These are phyloP conservation scores for Diutina catenulata DNA, from an alignment of 1,139 yeast genomes.

Conservation along the genomic window DNA sequence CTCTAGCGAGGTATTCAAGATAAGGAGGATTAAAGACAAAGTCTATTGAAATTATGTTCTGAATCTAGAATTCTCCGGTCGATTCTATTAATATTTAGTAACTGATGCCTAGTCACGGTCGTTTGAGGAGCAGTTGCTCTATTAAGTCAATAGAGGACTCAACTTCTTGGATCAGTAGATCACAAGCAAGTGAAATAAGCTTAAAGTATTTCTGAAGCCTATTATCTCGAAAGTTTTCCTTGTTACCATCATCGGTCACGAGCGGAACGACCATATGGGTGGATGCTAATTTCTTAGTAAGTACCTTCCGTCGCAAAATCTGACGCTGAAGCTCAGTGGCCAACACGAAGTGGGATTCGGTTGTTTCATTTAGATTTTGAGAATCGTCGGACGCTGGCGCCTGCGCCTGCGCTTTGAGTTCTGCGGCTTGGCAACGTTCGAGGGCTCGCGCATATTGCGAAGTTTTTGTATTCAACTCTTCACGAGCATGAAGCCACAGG, in stretches of 20 bases:
- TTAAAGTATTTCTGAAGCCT: constrained; percentile 30
- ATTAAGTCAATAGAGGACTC: constrained; percentile 32
- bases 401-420: background rate
- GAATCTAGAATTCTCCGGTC: too few species aligned
- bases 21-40: too few species aligned
- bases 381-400: background rate
- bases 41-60: too few species aligned
- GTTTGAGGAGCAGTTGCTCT: constrained; percentile 22
- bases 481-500: constrained; percentile 23
- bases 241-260: constrained; percentile 7
- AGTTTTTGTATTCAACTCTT: constrained; percentile 17
- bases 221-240: constrained; percentile 17
- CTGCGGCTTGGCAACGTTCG: background rate
- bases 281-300: constrained; percentile 8
- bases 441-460: constrained; percentile 10
- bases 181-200: constrained; percentile 33
- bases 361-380: constrained; percentile 7
- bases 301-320: constrained; percentile 7
- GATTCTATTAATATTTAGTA: too few species aligned
- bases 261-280: constrained; percentile 18
- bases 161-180: constrained; percentile 31
- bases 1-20: too few species aligned
- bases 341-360: constrained; percentile 12
- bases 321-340: constrained; percentile 7
- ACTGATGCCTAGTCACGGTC: too few species aligned